These are phyloP conservation scores for Leccinum variicolor DNA, from an alignment of 768 basidiomycete species.

Conservation along the genomic window DNA sequence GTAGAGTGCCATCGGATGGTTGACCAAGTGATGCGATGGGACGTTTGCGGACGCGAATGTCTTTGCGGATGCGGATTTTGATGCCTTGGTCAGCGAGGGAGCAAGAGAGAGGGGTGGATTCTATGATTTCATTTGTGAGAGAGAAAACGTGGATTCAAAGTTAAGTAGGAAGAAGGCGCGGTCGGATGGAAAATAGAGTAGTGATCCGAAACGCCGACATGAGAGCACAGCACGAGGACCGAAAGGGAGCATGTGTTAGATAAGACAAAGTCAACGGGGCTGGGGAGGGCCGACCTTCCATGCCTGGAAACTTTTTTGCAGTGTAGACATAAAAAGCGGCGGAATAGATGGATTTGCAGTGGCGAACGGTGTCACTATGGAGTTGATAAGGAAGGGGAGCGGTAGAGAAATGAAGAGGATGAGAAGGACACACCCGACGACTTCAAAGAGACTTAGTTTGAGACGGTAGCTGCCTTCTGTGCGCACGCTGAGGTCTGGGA, in stretches of 20 bases:
- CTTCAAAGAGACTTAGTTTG: constrained; percentile 69
- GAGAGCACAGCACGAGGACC: constrained; percentile 13
- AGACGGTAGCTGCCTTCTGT: constrained; percentile 51
- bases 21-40: constrained; percentile 40
- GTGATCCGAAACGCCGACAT: constrained; percentile 17
- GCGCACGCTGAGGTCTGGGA: too few relatives aligned
- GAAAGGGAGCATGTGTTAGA: constrained; percentile 13
- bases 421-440: constrained; percentile 72
- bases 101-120: constrained; percentile 85
- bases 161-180: neutral
- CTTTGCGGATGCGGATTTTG: constrained; percentile 92
- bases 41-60: constrained; percentile 79
- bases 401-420: neutral
- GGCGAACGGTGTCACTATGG: constrained; percentile 74
- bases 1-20: constrained; percentile 14
- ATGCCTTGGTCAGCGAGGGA: constrained; percentile 92
- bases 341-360: constrained; percentile 88
- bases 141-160: neutral
- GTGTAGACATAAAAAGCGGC: constrained; percentile 93
- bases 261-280: constrained; percentile 12
- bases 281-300: constrained; percentile 65
- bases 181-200: constrained; percentile 13
- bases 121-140: constrained; percentile 34
- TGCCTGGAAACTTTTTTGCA: constrained; percentile 94
- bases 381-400: constrained; percentile 1